phyloP scores from a whole-genome alignment of 2,329 filamentous ascomycete species.

The Cercospora zeae-maydis region DNA sequence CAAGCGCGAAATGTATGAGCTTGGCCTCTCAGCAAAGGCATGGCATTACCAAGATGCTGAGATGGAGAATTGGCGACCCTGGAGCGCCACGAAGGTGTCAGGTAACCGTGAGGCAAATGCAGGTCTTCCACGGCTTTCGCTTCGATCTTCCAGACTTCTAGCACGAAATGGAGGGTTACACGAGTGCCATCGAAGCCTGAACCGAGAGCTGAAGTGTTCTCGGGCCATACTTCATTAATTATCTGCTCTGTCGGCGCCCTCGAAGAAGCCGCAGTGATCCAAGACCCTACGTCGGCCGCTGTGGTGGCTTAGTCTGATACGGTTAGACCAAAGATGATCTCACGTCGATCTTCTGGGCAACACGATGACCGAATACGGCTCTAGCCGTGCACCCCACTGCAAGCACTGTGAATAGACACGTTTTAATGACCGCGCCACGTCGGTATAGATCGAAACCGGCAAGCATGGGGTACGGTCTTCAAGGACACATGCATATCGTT shows the following conservation, averaged over 20 bases:
- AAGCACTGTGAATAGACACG: not conserved
- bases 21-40: conserved; percentile 4
- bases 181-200: not conserved
- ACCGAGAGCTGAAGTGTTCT: not conserved
- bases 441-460: not conserved
- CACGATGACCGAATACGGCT: not conserved
- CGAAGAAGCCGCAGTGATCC: not conserved
- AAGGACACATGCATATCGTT: not conserved
- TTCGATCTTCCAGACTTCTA: not conserved
- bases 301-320: not conserved
- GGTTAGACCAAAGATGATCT: not conserved
- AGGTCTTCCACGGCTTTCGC: not conserved
- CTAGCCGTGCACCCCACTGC: not conserved
- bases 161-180: not conserved
- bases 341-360: conserved; percentile 10
- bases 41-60: conserved; percentile 4
- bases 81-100: not conserved
- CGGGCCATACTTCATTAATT: not conserved
- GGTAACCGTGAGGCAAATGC: not conserved
- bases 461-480: not conserved
- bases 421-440: not conserved
- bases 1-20: not conserved
- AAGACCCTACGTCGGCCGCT: conserved; percentile 7
- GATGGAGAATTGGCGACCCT: not conserved
- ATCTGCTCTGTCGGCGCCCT: not conserved